Conservation (phyloP, 2,329 filamentous ascomycete species). For the Colletotrichum zoysiae region DNA sequence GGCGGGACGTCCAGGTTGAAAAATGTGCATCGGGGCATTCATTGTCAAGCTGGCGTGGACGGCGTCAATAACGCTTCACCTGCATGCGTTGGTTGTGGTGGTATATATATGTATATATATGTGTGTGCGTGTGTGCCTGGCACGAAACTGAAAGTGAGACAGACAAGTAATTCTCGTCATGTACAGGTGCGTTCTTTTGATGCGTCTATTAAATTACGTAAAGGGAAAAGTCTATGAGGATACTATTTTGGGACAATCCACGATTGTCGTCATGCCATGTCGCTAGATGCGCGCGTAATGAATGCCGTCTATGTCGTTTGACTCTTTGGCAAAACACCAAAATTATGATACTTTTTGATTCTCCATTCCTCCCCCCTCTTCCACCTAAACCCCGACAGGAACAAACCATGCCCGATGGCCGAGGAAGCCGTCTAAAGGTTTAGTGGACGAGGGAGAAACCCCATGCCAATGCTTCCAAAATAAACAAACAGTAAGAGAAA, state of each 20-base stretch:
- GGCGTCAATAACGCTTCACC: not conserved
- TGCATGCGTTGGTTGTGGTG: no score
- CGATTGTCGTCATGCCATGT: not conserved
- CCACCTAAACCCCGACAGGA: conserved; percentile 10
- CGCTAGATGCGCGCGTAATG: conserved; percentile 9
- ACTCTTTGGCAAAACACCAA: not conserved
- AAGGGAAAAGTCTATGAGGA: conserved; percentile 19
- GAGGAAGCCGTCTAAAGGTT: not conserved
- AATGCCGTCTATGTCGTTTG: conserved; percentile 9
- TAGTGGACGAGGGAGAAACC: not conserved
- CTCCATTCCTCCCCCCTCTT: not conserved
- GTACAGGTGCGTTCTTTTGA: not conserved
- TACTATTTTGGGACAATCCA: not conserved
- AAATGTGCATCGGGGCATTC: not conserved
- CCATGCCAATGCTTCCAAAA: conserved; percentile 15
- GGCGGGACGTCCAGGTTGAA: not conserved
- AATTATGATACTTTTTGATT: not conserved
- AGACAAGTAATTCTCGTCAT: no score
- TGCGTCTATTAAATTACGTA: conserved; percentile 35
- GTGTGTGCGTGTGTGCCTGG: not conserved
- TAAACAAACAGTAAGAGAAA: conserved; percentile 27
- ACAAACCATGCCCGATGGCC: not conserved
- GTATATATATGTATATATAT: not conserved
- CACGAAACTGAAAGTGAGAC: not conserved
- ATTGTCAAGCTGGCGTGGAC: not conserved